phyloP scores from a whole-genome alignment of 2,329 filamentous ascomycete species.

The Setomelanomma holmii region DNA sequence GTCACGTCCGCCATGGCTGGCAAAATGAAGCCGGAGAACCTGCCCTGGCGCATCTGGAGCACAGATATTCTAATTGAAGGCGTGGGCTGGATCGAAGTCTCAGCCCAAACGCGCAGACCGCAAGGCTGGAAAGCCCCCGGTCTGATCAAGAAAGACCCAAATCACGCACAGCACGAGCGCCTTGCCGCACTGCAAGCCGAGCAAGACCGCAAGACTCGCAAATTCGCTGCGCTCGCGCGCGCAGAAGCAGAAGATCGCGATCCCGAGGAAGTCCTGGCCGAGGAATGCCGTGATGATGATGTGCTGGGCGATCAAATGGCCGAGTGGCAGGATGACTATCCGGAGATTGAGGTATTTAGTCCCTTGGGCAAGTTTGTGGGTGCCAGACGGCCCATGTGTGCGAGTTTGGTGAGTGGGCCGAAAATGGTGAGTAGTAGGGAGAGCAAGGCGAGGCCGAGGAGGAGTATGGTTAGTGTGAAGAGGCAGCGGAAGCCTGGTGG shows the following conservation, averaged over 20 bases:
- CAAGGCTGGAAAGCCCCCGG: constrained; percentile 40
- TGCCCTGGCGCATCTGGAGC: constrained; percentile 82
- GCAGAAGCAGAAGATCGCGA: constrained; percentile 19
- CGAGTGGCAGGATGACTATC: constrained; percentile 55
- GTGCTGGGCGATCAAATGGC: constrained; percentile 18
- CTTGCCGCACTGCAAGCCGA: constrained; percentile 9
- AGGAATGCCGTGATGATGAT: constrained; percentile 25
- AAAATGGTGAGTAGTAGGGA: constrained; percentile 59
- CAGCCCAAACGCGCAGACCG: constrained; percentile 73
- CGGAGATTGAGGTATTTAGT: constrained; percentile 82
- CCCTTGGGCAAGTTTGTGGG: constrained; percentile 84
- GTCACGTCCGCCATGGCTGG: constrained; percentile 69
- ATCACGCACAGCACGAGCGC: constrained; percentile 29
- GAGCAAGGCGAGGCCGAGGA: constrained; percentile 65
- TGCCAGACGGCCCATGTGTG: constrained; percentile 71
- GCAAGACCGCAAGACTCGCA: constrained; percentile 21
- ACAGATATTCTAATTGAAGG: constrained; percentile 90
- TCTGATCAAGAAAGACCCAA: constrained; percentile 59
- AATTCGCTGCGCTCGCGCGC: constrained; percentile 24
- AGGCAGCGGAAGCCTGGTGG: constrained; percentile 33
- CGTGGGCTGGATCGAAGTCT: constrained; percentile 90
- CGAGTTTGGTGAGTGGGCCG: constrained; percentile 67
- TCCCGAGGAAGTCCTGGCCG: constrained; percentile 41
- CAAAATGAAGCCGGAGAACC: constrained; percentile 67
- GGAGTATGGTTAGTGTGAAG: constrained; percentile 68